phyloP scores from a whole-genome alignment of 257 asterid genomes.

The Penstemon eatonii region DNA sequence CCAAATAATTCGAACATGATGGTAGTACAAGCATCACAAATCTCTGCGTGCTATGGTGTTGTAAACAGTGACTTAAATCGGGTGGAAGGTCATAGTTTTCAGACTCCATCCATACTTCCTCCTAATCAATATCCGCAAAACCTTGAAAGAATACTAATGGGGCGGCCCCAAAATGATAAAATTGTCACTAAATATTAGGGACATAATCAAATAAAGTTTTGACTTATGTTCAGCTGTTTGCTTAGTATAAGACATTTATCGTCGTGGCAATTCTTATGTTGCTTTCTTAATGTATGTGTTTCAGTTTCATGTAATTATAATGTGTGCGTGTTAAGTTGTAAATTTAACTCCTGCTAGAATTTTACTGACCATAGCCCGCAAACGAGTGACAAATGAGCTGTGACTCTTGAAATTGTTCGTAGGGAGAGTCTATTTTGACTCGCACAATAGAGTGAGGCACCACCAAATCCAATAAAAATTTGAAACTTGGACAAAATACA shows the following conservation, averaged over 20 bases:
- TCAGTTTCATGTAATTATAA: too few species aligned
- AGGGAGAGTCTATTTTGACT: too few species aligned
- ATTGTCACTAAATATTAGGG: conserved; percentile 25
- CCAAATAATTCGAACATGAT: conserved; percentile 37
- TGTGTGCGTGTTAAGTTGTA: too few species aligned
- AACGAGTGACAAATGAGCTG: too few species aligned
- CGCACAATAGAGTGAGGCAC: too few species aligned
- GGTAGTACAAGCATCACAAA: conserved; percentile 45
- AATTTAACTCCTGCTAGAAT: too few species aligned
- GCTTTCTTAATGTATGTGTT: background rate
- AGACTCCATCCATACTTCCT: conserved; percentile 45
- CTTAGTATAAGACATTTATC: background rate
- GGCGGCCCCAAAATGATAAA: conserved; percentile 31
- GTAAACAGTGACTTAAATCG: conserved; percentile 49
- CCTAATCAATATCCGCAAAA: conserved; percentile 51
- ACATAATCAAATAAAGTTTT: conserved; percentile 24
- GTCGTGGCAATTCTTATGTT: background rate
- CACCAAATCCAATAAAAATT: too few species aligned
- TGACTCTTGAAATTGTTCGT: too few species aligned
- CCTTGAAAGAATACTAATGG: conserved; percentile 61
- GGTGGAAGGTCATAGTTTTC: conserved; percentile 44
- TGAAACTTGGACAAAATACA: too few species aligned
- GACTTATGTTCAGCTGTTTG: conserved; percentile 10
- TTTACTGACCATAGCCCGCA: too few species aligned
- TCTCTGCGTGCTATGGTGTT: conserved; percentile 48